phyloP scores from a whole-genome alignment of 768 basidiomycete species.

The Fistulinella prunicolor region DNA sequence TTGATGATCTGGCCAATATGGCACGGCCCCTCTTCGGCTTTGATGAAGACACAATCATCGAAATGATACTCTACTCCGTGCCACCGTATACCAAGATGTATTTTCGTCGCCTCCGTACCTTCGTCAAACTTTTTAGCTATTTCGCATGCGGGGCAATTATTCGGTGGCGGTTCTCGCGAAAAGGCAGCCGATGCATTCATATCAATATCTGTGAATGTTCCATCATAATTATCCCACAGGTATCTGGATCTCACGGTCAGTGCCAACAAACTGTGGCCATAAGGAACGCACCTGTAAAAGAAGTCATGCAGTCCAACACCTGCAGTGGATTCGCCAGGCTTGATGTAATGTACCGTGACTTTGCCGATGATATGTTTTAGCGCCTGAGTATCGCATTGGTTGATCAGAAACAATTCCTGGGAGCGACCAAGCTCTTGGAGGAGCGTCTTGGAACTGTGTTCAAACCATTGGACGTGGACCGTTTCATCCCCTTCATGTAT shows the following conservation, averaged over 20 bases:
- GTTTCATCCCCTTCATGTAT: constrained; percentile 41
- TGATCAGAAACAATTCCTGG: constrained; percentile 63
- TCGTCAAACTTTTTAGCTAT: constrained; percentile 32
- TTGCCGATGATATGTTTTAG: constrained; percentile 46
- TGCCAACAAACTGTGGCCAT: neutral
- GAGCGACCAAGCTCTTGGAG: constrained; percentile 57
- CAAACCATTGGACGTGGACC: constrained; percentile 73
- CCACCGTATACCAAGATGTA: constrained; percentile 45
- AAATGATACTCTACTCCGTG: constrained; percentile 52
- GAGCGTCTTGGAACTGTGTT: constrained; percentile 63
- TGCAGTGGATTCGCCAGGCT: constrained; percentile 23
- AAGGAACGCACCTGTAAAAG: constrained; percentile 52
- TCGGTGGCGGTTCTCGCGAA: constrained; percentile 31
- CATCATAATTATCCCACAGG: constrained; percentile 44
- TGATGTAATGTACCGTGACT: constrained; percentile 40
- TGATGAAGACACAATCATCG: constrained; percentile 59
- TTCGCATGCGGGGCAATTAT: constrained; percentile 55
- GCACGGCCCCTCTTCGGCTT: constrained; percentile 46
- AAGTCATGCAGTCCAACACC: constrained; percentile 39
- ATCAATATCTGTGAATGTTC: constrained; percentile 46
- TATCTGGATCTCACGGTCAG: constrained; percentile 37
- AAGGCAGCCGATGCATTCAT: constrained; percentile 14
- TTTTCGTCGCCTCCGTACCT: constrained; percentile 25
- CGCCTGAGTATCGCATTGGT: constrained; percentile 47
- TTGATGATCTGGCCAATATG: constrained; percentile 51